Conservation (phyloP, 148 eudicot species). For the Cornus suecica region DNA sequence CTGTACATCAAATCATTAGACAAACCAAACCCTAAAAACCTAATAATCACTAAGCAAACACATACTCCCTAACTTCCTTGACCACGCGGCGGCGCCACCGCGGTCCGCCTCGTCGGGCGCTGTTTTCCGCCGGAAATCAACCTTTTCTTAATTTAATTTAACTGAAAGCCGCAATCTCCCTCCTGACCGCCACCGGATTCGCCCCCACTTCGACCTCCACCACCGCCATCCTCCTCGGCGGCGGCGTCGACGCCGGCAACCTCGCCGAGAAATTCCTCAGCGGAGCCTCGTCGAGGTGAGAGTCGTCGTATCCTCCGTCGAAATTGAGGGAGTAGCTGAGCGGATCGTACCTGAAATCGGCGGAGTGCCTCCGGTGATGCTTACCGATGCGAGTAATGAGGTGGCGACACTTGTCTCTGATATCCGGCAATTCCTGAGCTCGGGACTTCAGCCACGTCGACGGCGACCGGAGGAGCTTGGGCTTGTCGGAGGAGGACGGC, state of each 20-base stretch:
- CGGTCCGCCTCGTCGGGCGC: background rate
- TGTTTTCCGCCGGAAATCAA: background rate
- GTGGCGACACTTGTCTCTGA: constrained; percentile 29
- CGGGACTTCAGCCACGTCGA: constrained; percentile 16
- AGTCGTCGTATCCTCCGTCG: constrained; percentile 16
- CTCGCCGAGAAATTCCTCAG: constrained; percentile 33
- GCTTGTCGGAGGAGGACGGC: constrained; percentile 12
- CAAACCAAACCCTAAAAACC: no score
- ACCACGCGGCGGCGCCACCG: background rate
- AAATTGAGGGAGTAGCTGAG: constrained; percentile 46
- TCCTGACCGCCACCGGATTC: constrained; percentile 7
- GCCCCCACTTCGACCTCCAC: background rate
- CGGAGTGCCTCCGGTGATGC: constrained; percentile 28
- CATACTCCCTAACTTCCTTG: no score
- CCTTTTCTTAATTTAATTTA: background rate
- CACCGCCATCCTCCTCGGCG: constrained; percentile 11
- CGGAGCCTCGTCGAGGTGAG: constrained; percentile 18
- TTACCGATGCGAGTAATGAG: constrained; percentile 39
- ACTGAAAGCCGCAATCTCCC: constrained; percentile 15
- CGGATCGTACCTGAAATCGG: constrained; percentile 50
- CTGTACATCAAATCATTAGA: no score
- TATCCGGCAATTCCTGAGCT: constrained; percentile 25
- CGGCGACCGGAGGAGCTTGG: constrained; percentile 20
- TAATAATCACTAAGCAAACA: no score
- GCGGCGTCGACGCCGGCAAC: constrained; percentile 23